Percentiles rank a stretch among this genome's conserved stretches.
Evolutionary conservation across 2,329 filamentous ascomycete genomes (phyloP).

Genomic region (Aspergillus aculeatinus): DNA sequence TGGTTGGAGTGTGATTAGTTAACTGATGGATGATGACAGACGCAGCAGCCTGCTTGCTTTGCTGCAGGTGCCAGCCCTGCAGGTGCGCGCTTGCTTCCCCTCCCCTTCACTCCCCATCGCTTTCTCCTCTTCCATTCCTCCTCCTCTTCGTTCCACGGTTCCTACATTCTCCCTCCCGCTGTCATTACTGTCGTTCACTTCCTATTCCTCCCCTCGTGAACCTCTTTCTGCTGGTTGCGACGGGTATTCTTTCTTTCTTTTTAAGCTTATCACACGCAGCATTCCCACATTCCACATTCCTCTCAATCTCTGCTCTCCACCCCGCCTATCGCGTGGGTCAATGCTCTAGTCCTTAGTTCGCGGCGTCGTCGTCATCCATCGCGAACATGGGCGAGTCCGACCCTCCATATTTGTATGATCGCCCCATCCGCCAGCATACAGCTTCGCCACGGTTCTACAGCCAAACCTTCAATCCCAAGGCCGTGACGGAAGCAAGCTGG

Average conservation of each 20-base stretch:
- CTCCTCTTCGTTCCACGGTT: slow-evolving; percentile 4
- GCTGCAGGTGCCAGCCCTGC: not conserved
- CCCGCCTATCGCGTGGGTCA: slow-evolving; percentile 40
- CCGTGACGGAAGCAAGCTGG: slow-evolving; percentile 76
- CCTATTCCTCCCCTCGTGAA: slow-evolving; percentile 7
- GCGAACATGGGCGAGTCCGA: slow-evolving; percentile 52
- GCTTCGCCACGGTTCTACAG: slow-evolving; percentile 52
- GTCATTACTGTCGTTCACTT: not conserved
- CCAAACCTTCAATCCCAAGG: slow-evolving; percentile 78
- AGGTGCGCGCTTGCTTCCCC: not conserved
- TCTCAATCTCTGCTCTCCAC: slow-evolving; percentile 7
- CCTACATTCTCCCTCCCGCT: slow-evolving; percentile 1
- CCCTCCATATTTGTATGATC: slow-evolving; percentile 73
- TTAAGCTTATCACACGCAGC: slow-evolving; percentile 10
- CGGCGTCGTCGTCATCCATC: slow-evolving; percentile 26
- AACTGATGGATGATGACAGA: not conserved
- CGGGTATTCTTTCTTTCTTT: slow-evolving; percentile 26
- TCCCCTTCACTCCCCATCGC: not conserved
- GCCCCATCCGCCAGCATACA: slow-evolving; percentile 19
- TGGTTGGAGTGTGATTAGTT: too few relatives aligned
- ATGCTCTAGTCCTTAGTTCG: slow-evolving; percentile 20
- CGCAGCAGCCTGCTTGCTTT: not conserved
- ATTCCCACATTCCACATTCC: slow-evolving; percentile 23
- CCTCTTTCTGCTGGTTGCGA: not conserved
- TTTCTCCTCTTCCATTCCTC: not conserved